phyloP scores from a whole-genome alignment of 2,329 filamentous ascomycete species.

The Aspergillus transmontanensis region DNA sequence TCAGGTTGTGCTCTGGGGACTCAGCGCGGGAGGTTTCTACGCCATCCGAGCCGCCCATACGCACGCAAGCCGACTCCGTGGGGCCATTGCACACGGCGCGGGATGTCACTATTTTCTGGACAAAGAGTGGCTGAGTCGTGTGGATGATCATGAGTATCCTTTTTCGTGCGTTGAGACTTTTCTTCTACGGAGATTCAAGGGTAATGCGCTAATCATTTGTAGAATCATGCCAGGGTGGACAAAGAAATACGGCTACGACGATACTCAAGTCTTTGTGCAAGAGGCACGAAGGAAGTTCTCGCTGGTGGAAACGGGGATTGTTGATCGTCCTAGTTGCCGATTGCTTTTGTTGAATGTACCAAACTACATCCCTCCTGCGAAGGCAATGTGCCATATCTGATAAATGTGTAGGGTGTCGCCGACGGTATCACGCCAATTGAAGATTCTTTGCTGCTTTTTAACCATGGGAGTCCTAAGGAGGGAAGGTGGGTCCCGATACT shows the following conservation, averaged over 20 bases:
- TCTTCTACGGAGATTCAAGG: no score
- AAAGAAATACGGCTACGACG: constrained; percentile 63
- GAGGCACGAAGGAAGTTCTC: constrained; percentile 64
- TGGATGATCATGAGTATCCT: constrained; percentile 68
- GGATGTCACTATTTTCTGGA: constrained; percentile 65
- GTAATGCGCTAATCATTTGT: background rate
- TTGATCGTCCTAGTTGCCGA: constrained; percentile 58
- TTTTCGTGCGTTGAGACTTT: constrained; percentile 48
- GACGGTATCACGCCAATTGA: constrained; percentile 71
- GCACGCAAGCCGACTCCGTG: constrained; percentile 57
- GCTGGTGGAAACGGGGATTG: constrained; percentile 60
- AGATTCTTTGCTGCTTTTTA: constrained; percentile 65
- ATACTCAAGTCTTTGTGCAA: constrained; percentile 58
- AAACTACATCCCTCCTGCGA: background rate
- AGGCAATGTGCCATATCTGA: constrained; percentile 4
- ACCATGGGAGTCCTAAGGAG: constrained; percentile 68
- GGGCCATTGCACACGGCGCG: constrained; percentile 64
- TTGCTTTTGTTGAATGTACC: constrained; percentile 64
- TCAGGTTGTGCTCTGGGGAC: constrained; percentile 64
- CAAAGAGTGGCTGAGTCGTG: constrained; percentile 61
- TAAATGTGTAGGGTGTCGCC: constrained; percentile 53
- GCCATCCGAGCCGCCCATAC: constrained; percentile 69
- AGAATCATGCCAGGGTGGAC: constrained; percentile 59
- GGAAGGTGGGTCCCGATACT: constrained; percentile 46
- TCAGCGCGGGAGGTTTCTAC: constrained; percentile 69